Evolutionary conservation across 106 monocot species (phyloP).

Genomic region (Allium sativum): DNA sequence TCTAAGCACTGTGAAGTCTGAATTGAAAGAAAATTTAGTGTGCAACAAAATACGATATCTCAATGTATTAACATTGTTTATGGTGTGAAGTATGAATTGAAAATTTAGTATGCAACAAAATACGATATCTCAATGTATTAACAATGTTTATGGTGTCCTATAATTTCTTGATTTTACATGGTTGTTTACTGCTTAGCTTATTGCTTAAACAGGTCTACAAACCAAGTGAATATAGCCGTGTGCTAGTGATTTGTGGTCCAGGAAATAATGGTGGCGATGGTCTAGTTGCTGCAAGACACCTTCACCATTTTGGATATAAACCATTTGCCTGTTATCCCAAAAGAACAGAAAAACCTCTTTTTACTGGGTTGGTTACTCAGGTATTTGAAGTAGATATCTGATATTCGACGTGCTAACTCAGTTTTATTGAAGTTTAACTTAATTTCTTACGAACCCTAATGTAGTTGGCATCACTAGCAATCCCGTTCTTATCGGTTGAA

Average conservation of each 20-base stretch:
- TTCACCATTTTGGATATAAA: slow-evolving; percentile 83
- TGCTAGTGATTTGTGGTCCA: slow-evolving; percentile 83
- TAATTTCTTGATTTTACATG: background rate
- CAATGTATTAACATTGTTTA: too few species aligned
- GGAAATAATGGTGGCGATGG: slow-evolving; percentile 99
- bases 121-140: too few species aligned
- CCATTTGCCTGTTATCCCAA: slow-evolving; percentile 86
- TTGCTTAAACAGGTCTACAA: slow-evolving; percentile 57
- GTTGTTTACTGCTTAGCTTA: background rate
- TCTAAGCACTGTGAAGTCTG: too few species aligned
- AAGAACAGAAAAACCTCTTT: slow-evolving; percentile 64
- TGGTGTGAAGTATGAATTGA: too few species aligned
- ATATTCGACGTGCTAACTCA: background rate
- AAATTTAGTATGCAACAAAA: too few species aligned
- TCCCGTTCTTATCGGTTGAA: slow-evolving; percentile 70
- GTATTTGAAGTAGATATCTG: slow-evolving; percentile 19
- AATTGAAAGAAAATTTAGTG: too few species aligned
- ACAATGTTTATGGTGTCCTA: too few species aligned
- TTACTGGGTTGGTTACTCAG: slow-evolving; percentile 77
- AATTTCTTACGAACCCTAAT: slow-evolving; percentile 18
- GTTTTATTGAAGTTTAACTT: background rate
- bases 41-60: too few species aligned
- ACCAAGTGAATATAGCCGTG: slow-evolving; percentile 40
- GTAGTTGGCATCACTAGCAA: slow-evolving; percentile 70
- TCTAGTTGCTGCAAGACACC: slow-evolving; percentile 85